These are phyloP conservation scores for Kazachstania taianensis DNA, from an alignment of 805 yeast species.

Conservation along the genomic window DNA sequence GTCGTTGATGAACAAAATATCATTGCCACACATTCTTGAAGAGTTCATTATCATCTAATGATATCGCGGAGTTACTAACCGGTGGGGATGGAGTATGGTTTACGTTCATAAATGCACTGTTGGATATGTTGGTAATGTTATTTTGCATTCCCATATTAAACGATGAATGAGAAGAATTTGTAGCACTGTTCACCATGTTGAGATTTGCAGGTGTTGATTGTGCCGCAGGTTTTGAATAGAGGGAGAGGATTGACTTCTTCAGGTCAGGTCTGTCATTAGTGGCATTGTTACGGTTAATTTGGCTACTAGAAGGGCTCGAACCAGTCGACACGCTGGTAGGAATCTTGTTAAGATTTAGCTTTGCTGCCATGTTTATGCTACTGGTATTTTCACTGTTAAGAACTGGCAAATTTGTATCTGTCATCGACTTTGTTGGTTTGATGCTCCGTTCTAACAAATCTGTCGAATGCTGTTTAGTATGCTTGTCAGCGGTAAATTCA, in stretches of 20 bases:
- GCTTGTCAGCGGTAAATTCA: not conserved
- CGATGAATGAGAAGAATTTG: not conserved
- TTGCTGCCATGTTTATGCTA: not conserved
- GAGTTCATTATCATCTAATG: constrained; percentile 48
- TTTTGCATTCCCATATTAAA: not conserved
- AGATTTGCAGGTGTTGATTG: constrained; percentile 4
- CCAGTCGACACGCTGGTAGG: constrained; percentile 1
- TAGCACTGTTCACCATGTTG: constrained; percentile 2
- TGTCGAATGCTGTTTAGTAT: not conserved
- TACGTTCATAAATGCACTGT: not conserved
- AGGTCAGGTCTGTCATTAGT: constrained; percentile 59
- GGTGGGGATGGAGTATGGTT: constrained; percentile 3
- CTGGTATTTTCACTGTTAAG: not conserved
- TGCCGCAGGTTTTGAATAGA: constrained; percentile 54
- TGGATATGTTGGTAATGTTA: not conserved
- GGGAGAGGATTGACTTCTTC: constrained; percentile 82
- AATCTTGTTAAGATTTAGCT: not conserved
- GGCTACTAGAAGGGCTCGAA: too few relatives aligned
- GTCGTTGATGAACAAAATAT: too few relatives aligned
- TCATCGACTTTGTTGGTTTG: not conserved
- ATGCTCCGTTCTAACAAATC: not conserved
- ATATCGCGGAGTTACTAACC: constrained; percentile 13
- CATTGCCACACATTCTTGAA: constrained; percentile 62
- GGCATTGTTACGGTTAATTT: constrained; percentile 8
- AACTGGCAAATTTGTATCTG: not conserved